phyloP scores from a whole-genome alignment of 2,329 filamentous ascomycete species.

The Dothideomycetidae sp. region DNA sequence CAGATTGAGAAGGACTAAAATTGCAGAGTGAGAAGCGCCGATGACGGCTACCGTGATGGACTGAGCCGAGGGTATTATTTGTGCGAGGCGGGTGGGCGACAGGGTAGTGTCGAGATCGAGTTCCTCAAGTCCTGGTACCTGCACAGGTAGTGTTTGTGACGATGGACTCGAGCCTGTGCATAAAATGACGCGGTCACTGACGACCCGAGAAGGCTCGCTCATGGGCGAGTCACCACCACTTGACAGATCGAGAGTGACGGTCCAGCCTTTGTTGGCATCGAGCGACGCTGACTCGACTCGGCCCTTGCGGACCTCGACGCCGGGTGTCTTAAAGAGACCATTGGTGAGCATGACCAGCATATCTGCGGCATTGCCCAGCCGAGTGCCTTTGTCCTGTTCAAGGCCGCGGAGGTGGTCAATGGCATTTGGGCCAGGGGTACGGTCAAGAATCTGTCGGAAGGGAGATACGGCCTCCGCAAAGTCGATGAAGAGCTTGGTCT shows the following conservation, averaged over 20 bases:
- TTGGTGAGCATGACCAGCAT: constrained; percentile 36
- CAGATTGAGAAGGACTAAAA: constrained; percentile 48
- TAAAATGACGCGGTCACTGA: constrained; percentile 37
- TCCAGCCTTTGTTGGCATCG: constrained; percentile 27
- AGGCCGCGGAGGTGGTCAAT: neutral
- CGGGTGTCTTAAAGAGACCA: constrained; percentile 28
- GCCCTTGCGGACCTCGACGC: constrained; percentile 27
- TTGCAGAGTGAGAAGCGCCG: constrained; percentile 49
- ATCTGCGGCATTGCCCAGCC: constrained; percentile 44
- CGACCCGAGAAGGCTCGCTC: constrained; percentile 14
- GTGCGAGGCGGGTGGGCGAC: constrained; percentile 36
- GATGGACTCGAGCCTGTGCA: constrained; percentile 39
- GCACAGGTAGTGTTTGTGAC: constrained; percentile 28
- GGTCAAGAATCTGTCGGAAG: neutral
- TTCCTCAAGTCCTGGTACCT: constrained; percentile 26
- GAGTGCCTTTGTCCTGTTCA: constrained; percentile 36
- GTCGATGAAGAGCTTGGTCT: constrained; percentile 35
- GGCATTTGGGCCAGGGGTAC: neutral
- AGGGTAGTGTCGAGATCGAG: constrained; percentile 43
- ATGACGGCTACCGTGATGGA: constrained; percentile 42
- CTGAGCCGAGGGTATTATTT: constrained; percentile 25
- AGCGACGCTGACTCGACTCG: constrained; percentile 27
- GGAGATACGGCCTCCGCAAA: constrained; percentile 25
- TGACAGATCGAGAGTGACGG: constrained; percentile 17
- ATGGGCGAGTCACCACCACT: neutral